Evolutionary conservation across 2,329 filamentous ascomycete species (phyloP), one percentile per base, ranked within the genome.

Genomic region (Scolecobasidium constrictum): DNA sequence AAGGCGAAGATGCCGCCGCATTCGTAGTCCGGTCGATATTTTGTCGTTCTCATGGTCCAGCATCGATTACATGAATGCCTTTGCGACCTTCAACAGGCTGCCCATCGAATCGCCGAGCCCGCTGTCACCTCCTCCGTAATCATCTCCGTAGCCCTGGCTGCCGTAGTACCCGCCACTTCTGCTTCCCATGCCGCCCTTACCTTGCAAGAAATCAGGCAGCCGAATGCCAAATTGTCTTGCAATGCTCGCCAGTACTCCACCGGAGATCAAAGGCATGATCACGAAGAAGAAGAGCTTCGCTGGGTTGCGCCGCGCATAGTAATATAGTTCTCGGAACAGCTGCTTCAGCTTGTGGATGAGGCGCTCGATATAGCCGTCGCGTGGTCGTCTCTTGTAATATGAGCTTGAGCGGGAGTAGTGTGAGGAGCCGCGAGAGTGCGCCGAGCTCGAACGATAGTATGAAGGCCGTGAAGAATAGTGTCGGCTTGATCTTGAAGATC

Each of bases 211-310:
- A 4, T 70, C 68, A 1, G 88, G 88, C 49, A 94, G 62, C 48
- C 81, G 73, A 47, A 96, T 69, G 17, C 88, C 88, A 60, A 95
- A 83, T 56, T 80, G 78, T 28, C 77, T 75, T 36, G 94, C 73
- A 35, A 95, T 68, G 37, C 82, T 84, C 6, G 80, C 80, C 50
- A 95, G 65, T 20, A 85, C 82, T 22, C 90, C 90, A 40, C 86
- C 86, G 1, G 82, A 87, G 54, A 95, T 68, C 45, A 96, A 72
- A 7, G 90, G 90, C 74, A 95, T 78, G 54, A 95, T 74, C 48
- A 94, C 81, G 48, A 87, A 75, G 67, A 95, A 83, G 67, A 95
- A 84, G 38, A 94, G 84, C 65, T 93, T 93, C 57, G 86, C 66
- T 0, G 88, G 90, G 65, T 95, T 82, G 28, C 78, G 73, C 58